A percentile compares a stretch with the other conserved stretches of the same genome.
phyloP scores from a whole-genome alignment of 257 asterid species.

The Penstemon newberryi region DNA sequence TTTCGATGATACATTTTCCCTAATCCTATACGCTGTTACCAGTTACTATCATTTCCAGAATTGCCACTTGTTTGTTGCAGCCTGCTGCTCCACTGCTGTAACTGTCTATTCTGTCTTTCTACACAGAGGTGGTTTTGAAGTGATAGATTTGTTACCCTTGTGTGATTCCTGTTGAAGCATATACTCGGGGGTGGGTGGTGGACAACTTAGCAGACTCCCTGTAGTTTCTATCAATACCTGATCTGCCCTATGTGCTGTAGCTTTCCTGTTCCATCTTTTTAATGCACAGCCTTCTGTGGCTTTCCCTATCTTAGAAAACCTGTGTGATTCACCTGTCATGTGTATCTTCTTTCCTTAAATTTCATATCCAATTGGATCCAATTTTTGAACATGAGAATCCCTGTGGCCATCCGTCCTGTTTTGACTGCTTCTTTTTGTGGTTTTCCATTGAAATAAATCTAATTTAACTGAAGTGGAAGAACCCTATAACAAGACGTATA shows the following conservation, averaged over 20 bases:
- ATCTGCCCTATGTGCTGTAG: not conserved
- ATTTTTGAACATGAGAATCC: not conserved
- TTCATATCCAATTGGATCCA: not conserved
- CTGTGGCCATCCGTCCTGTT: not conserved
- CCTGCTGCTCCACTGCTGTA: not conserved
- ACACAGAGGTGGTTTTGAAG: not conserved
- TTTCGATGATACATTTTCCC: slow-evolving; percentile 1
- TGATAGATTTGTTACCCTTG: not conserved
- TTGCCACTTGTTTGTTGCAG: slow-evolving; percentile 7
- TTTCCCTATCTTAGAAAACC: not conserved
- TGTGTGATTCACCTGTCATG: not conserved
- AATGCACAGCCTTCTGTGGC: not conserved
- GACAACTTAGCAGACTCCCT: too few species aligned
- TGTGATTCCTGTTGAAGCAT: too few species aligned
- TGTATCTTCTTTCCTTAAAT: not conserved
- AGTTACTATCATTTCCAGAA: not conserved
- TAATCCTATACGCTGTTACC: slow-evolving; percentile 1
- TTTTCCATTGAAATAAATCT: not conserved
- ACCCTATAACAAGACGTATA: too few species aligned
- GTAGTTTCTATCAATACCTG: not conserved
- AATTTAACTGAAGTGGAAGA: not conserved
- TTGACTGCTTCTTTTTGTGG: not conserved
- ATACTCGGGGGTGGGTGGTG: too few species aligned
- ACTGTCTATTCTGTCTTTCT: not conserved
- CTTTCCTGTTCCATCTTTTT: not conserved